Base-by-base conservation (phyloP, 140 eudicot genomes). In the Senecio squalidus region DNA sequence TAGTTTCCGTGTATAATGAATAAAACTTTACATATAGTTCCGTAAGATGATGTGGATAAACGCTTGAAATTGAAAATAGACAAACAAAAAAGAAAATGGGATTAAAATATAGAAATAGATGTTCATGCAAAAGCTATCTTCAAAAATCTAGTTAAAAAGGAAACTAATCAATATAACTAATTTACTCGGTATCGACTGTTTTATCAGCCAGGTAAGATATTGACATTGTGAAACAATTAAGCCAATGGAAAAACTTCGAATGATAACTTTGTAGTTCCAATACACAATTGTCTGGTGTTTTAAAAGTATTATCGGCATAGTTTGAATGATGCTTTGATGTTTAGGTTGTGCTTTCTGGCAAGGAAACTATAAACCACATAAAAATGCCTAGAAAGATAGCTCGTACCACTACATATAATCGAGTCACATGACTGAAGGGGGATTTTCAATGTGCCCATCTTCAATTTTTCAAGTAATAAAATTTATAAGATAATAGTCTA, bases 371-470 rank as follows among this genome's bases (percentile, higher is more conserved):
- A 38, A 17, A 47, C 2, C 13, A 48, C 24, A 23, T 31, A 33
- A 31, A 28, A 62, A 14, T 62, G 47, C 43, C 22, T 6, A 26
- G 10, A 18, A 18, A 48, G 11, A 23, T 6, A 60, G 24, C 62
- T 27, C 20, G 13, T 48, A 51, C 28, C n/a, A 26, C 25, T n/a
- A n/a, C n/a, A n/a, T 16, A 36, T 29, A n/a, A 55, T 20, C 21
- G 26, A 44, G 14, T 28, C 38, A 26, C 79, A 64, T 33, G 68
- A 58, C 38, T 21, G 4, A 55, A n/a, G n/a, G n/a, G n/a, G n/a
- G n/a, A n/a, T n/a, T n/a, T n/a, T n/a, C n/a, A n/a, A n/a, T n/a
- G n/a, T n/a, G 45, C 28, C 21, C 9, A 22, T 18, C 55, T 48
- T 10, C 14, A 45, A 6, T 45, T 5, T 45, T 18, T 13, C 2